phyloP scores from a whole-genome alignment of 2,329 filamentous ascomycete species.

The Teratosphaeria zuluensis region DNA sequence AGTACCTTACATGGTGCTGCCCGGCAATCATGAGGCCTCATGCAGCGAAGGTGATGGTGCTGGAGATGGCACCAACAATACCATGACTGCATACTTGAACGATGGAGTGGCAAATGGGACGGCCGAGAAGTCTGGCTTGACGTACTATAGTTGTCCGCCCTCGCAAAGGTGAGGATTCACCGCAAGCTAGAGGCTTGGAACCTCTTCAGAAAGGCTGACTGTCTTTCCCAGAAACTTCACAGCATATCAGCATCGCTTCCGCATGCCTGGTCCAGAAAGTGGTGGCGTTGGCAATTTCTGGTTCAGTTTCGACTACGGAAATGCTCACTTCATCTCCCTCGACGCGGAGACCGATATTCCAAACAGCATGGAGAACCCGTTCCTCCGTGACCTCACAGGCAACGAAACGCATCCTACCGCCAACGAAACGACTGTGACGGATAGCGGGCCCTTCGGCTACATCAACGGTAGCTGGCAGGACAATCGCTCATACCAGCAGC shows the following conservation, averaged over 20 bases:
- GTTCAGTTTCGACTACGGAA: constrained; percentile 44
- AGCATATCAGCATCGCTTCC: constrained; percentile 42
- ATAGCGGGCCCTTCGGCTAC: constrained; percentile 39
- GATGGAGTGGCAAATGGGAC: no score
- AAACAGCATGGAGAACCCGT: constrained; percentile 35
- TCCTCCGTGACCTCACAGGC: constrained; percentile 32
- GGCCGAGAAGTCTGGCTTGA: no score
- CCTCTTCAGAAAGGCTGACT: constrained; percentile 32
- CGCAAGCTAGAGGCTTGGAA: no score
- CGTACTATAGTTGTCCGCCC: not conserved
- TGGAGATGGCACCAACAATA: constrained; percentile 29
- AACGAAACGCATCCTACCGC: constrained; percentile 31
- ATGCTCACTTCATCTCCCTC: constrained; percentile 43
- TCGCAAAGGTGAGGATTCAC: not conserved
- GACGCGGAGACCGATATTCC: constrained; percentile 42
- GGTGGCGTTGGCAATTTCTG: constrained; percentile 11
- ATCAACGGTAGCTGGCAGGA: constrained; percentile 27
- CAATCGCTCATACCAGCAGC: no score
- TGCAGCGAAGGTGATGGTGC: constrained; percentile 37
- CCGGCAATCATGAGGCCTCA: constrained; percentile 43
- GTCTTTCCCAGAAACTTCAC: constrained; percentile 44
- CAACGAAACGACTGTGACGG: constrained; percentile 36
- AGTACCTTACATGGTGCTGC: constrained; percentile 40
- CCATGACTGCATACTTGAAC: constrained; percentile 25
- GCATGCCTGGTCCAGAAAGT: constrained; percentile 10